Conservation (phyloP, 148 eudicot species). For the Camellia sinensis region DNA sequence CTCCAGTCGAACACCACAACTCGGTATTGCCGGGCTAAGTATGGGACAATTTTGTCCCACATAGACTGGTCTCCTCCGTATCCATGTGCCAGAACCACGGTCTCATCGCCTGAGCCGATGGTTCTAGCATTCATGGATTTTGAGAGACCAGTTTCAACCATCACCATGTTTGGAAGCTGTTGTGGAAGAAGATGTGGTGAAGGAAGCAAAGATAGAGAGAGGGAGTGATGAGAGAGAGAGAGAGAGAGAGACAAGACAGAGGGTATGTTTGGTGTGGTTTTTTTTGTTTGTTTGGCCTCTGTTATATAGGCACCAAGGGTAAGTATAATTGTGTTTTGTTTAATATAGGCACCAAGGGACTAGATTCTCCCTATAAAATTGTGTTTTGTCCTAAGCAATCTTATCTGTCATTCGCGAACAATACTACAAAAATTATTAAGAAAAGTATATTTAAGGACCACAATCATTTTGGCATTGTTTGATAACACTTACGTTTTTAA, state of each 20-base stretch:
- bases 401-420: too few species aligned
- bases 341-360: too few species aligned
- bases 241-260: too few species aligned
- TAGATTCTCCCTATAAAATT: too few species aligned
- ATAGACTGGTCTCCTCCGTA: constrained; percentile 74
- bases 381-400: too few species aligned
- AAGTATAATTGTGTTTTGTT: too few species aligned
- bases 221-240: background rate
- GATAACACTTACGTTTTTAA: too few species aligned
- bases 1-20: constrained; percentile 77
- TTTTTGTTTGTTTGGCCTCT: too few species aligned
- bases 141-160: constrained; percentile 36
- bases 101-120: constrained; percentile 54
- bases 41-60: constrained; percentile 70
- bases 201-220: background rate
- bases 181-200: background rate
- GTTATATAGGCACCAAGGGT: background rate
- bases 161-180: constrained; percentile 42
- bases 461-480: too few species aligned
- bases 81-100: constrained; percentile 74
- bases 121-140: constrained; percentile 60
- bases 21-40: constrained; percentile 33
- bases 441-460: too few species aligned
- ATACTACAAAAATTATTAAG: too few species aligned
- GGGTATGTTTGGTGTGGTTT: too few species aligned